Percentiles rank a stretch among this genome's conserved stretches.
phyloP scores from a whole-genome alignment of 2,329 filamentous ascomycete genomes.

The Calonectria pauciramosa region DNA sequence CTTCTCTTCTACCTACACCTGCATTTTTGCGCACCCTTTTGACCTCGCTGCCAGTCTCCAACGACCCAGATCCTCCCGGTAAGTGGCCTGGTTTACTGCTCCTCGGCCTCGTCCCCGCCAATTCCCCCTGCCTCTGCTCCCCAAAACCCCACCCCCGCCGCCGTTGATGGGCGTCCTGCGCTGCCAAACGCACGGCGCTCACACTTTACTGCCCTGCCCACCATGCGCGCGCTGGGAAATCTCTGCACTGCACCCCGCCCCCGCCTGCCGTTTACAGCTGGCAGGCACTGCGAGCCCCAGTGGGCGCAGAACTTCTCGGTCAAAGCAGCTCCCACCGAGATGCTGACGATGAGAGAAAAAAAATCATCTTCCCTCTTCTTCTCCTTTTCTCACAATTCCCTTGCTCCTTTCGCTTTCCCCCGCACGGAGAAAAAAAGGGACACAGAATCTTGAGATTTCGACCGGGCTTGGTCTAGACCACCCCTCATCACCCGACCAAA shows the following conservation, averaged over 20 bases:
- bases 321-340: background rate
- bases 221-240: constrained; percentile 34
- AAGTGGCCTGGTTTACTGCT: constrained; percentile 25
- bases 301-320: constrained; percentile 32
- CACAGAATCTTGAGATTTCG: background rate
- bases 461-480: constrained; percentile 21
- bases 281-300: constrained; percentile 24
- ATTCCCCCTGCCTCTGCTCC: constrained; percentile 11
- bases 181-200: constrained; percentile 14
- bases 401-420: constrained; percentile 15
- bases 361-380: background rate
- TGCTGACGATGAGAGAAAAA: constrained; percentile 6
- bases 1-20: constrained; percentile 27
- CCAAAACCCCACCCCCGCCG: constrained; percentile 13
- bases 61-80: constrained; percentile 19
- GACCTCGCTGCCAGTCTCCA: constrained; percentile 16
- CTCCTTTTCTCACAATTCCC: constrained; percentile 9
- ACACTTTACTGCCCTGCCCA: constrained; percentile 8
- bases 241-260: constrained; percentile 47
- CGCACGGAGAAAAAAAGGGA: constrained; percentile 4
- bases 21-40: constrained; percentile 27
- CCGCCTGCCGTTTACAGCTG: constrained; percentile 45
- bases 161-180: background rate
- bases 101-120: constrained; percentile 36
- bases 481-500: constrained; percentile 23